Base-by-base conservation (phyloP, 345 rosid genomes). In the Salix udensis region DNA sequence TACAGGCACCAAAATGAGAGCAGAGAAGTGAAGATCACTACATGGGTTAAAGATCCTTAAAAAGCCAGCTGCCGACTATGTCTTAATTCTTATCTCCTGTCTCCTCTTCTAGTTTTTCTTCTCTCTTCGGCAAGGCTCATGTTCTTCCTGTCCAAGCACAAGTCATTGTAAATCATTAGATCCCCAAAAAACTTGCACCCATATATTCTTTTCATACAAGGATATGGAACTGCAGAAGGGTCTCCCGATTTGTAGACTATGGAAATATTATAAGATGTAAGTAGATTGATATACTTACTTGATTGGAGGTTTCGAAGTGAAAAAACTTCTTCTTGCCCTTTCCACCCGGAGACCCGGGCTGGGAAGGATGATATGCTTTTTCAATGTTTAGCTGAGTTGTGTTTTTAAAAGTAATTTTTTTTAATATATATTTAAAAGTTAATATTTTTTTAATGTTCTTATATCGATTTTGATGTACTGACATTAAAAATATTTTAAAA, bases 291-390 rank as follows among this genome's bases (percentile, higher is more conserved):
- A 16, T 11, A 36, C 81, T 74, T 72, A 77, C 82, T 75, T 84
- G 75, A 68, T 81, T 78, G 7, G 82, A 80, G 44, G 67, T 37
- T 16, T 69, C 58, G 53, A 84, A 84, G 6, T 68, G 74, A 36
- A 79, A 80, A 52, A 75, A 79, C 79, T 79, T 87, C 44, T 34
- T 66, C 81, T 67, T 88, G 71, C 70, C 79, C 40, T 70, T 75
- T 74, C 71, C 82, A 16, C 64, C 28, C 23, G 71, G 70, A 1
- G 82, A 68, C 7, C 52, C 80, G 50, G 60, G 80, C 11, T 58
- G 73, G 60, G 52, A 11, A 42, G 10, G 48, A 2, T 53, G 76
- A 14, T 68, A 2, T 40, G 13, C 0, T 9, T 40, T 40, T 10
- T 40, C 13, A 34, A 34, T 34, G 36, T 34, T 34, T 34, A 34